Conservation (phyloP, 169 alveolate genomes). For the Babesia bigemina region DNA sequence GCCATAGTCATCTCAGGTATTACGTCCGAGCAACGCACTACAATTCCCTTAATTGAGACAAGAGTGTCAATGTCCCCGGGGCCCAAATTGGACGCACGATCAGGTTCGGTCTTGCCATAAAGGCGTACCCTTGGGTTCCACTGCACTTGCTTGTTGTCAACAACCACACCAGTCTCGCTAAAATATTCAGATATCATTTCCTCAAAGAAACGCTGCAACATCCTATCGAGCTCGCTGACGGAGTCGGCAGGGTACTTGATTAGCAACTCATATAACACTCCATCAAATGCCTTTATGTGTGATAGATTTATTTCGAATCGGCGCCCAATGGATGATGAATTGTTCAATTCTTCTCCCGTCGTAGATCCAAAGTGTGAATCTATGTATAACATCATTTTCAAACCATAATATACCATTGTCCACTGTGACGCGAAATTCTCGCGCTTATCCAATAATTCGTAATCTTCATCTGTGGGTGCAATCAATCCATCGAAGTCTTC, state of each 20-base stretch:
- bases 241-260: conserved; percentile 93
- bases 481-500: conserved; percentile 73
- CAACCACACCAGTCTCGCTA: conserved; percentile 72
- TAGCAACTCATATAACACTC: conserved; percentile 83
- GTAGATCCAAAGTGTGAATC: conserved; percentile 59
- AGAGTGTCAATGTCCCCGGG: conserved; percentile 84
- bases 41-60: conserved; percentile 94
- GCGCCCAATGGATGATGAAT: background rate
- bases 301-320: conserved; percentile 83
- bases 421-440: conserved; percentile 46
- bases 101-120: conserved; percentile 71
- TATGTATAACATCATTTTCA: conserved; percentile 71
- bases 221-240: conserved; percentile 90
- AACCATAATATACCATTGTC: conserved; percentile 67
- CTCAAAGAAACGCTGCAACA: conserved; percentile 82
- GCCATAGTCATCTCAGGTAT: conserved; percentile 98
- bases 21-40: conserved; percentile 93
- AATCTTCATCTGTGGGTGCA: conserved; percentile 71
- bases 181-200: conserved; percentile 72
- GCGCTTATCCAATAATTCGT: conserved; percentile 59
- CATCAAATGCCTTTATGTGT: conserved; percentile 85
- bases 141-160: conserved; percentile 53
- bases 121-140: conserved; percentile 76
- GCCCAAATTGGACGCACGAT: conserved; percentile 75
- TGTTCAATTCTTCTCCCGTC: conserved; percentile 2